A percentile compares a stretch with the other conserved stretches of the same genome.
Evolutionary conservation across 2,329 filamentous ascomycete species (phyloP).

Genomic region (Mariannaea sp.): DNA sequence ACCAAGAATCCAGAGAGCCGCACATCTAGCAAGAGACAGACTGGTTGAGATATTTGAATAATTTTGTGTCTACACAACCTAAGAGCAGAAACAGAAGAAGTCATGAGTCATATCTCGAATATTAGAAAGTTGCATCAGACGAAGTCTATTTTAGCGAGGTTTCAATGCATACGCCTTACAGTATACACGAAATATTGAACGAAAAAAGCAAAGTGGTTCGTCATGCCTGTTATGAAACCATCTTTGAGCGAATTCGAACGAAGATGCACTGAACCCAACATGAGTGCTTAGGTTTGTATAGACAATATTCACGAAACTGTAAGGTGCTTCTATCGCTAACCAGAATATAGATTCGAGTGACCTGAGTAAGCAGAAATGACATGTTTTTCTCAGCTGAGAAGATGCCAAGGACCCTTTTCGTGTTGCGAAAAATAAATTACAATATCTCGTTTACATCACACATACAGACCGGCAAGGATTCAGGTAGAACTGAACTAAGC

Average conservation of each 20-base stretch:
- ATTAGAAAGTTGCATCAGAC: slow-evolving; percentile 25
- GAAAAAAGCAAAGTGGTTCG: slow-evolving; percentile 10
- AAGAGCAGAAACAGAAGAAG: slow-evolving; percentile 26
- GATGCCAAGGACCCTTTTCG: slow-evolving; percentile 13
- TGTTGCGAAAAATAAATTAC: slow-evolving; percentile 16
- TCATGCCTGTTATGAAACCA: slow-evolving; percentile 13
- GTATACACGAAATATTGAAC: background rate
- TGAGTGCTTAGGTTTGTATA: slow-evolving; percentile 38
- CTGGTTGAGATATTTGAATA: slow-evolving; percentile 13
- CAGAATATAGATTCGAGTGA: slow-evolving; percentile 33
- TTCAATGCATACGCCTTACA: background rate
- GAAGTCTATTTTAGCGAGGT: slow-evolving; percentile 19
- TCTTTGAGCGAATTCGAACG: slow-evolving; percentile 28
- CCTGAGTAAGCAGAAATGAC: slow-evolving; percentile 20
- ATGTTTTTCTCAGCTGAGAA: too few species aligned
- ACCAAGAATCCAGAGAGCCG: too few species aligned
- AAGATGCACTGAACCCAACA: slow-evolving; percentile 27
- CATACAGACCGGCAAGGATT: slow-evolving; percentile 23
- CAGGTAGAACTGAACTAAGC: slow-evolving; percentile 36
- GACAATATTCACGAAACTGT: slow-evolving; percentile 33
- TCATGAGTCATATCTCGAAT: slow-evolving; percentile 24
- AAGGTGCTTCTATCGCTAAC: slow-evolving; percentile 25
- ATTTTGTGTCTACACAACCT: slow-evolving; percentile 22
- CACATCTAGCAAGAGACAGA: too few species aligned
- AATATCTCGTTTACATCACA: too few species aligned